Base-by-base conservation (phyloP, 176 grass and related monocot genomes). In the Phragmites australis region DNA sequence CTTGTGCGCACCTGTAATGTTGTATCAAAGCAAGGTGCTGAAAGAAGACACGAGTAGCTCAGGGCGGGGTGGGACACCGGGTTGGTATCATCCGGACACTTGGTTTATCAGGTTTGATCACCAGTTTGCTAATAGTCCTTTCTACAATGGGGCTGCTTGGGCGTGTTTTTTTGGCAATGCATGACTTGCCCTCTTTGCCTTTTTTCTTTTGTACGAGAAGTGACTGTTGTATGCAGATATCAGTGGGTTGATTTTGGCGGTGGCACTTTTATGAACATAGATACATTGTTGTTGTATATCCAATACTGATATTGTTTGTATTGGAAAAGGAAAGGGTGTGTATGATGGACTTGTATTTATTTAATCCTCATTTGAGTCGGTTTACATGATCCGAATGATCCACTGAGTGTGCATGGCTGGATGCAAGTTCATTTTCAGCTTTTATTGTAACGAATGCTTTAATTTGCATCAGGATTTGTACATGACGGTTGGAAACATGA, bases 251-350 rank as follows among this genome's bases (percentile, higher is more conserved):
- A 21, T 85, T 85, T 76, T 80, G 3, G 25, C 12, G 3, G 34
- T 37, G 16, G 37, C 26, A 34, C 2, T 51, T 68, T 70, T 77
- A 53, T 65, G 54, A 47, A 81, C 83, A 80, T 42, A 54, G 55
- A 80, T 59, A 65, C 72, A 85, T 52, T 88, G 44, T 64, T 89
- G 82, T 81, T 85, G 82, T 81, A 88, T 84, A 88, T 88, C 84
- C 69, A 75, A 80, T 60, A 63, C 63, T 89, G 82, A 81, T 81
- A 87, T 85, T 71, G 62, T 85, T 85, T 81, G 78, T 27, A 46
- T 76, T 18, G 63, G 37, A 31, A 81, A 81, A 68, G 21, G 59
- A 81, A 89, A 81, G 11, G 29, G 41, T 57, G 53, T 67, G 53
- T 27, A 39, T 39, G 71, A 5, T 43, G 46, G 15, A 47, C 68